Conservation (phyloP, 1,284 basidiomycete genomes). For the Marasmius tenuissimus region DNA sequence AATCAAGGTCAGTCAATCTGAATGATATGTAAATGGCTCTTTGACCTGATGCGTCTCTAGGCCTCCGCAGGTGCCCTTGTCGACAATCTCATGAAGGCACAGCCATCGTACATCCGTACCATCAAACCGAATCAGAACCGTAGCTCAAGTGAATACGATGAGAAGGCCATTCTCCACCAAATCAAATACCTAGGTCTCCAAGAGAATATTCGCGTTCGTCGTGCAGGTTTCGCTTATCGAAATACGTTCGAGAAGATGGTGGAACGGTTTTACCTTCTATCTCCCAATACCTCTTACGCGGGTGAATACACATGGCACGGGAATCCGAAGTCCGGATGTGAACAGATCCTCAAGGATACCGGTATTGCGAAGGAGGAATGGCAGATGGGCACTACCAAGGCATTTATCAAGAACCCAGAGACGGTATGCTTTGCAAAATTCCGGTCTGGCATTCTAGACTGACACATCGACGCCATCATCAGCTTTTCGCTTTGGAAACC, state of each 20-base stretch:
- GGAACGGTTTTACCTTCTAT: conserved; percentile 95
- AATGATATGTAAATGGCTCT: background rate
- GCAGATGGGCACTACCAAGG: conserved; percentile 99
- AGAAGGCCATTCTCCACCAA: conserved; percentile 94
- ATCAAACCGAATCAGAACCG: conserved; percentile 99
- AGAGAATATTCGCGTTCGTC: conserved; percentile 96
- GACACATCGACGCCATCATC: background rate
- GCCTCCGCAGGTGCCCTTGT: conserved; percentile 92
- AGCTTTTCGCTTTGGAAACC: conserved; percentile 97
- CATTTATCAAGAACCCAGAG: conserved; percentile 99
- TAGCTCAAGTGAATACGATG: conserved; percentile 90
- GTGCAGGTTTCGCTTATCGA: conserved; percentile 97
- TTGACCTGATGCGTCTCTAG: conserved; percentile 34
- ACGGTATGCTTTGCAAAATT: conserved; percentile 54
- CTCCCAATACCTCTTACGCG: conserved; percentile 94
- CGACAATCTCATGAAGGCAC: conserved; percentile 93
- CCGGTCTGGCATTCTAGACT: background rate
- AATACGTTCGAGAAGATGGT: conserved; percentile 99
- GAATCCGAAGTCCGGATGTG: conserved; percentile 88
- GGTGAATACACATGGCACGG: conserved; percentile 98
- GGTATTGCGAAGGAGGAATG: conserved; percentile 97
- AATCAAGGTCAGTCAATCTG: conserved; percentile 71
- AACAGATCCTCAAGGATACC: conserved; percentile 91
- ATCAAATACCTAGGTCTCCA: conserved; percentile 99
- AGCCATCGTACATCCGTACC: conserved; percentile 98